Evolutionary conservation across 208 protist genomes (phyloP), one percentile per base, ranked within the genome.

Genomic region (Leptomonas pyrrhocoris): DNA sequence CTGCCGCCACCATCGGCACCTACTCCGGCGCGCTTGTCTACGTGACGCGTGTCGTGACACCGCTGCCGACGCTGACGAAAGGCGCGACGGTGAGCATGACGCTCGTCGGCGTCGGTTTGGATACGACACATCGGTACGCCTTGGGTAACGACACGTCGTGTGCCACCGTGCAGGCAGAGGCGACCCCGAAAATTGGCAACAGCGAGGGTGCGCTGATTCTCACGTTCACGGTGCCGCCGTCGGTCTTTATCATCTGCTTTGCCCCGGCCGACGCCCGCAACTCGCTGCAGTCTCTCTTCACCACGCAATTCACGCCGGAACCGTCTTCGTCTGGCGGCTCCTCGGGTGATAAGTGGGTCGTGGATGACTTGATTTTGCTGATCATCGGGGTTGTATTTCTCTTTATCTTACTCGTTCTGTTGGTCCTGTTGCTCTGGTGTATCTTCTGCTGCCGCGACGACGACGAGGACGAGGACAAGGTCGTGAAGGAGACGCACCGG

Each of bases 371-470:
- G 19, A 78, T 80, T 28, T 72, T 96, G 23, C 68, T 96, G 30
- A 94, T 94, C 77, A 74, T 94, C 11, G 87, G 92, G 19, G 74
- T 92, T 21, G 57, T 92, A 40, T 82, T 94, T 48, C 80, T 94
- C 30, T 70, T 83, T 49, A 85, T 94, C 58, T 81, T 96, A 13
- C 58, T 96, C 0, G 49, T 93, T 18, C 66, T 96, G 61, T 27
- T 93, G 13, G 48, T 83, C 18, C 53, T 94, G 15, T 45, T 96
- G 28, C 64, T 93, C 9, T 93, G 84, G 77, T 81, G 87, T 62
- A 74, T 92, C 46, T 93, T 80, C 57, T 82, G 71, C 54, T 36
- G 25, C 55, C 34, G 60, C 54, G 59, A 60, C 40, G 49, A 70
- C 31, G 28, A 69, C n/a, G 54, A 76, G 13, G 42, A 46, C 8